phyloP scores from a whole-genome alignment of 306 rosid species.

The Prinsepia uniflora region DNA sequence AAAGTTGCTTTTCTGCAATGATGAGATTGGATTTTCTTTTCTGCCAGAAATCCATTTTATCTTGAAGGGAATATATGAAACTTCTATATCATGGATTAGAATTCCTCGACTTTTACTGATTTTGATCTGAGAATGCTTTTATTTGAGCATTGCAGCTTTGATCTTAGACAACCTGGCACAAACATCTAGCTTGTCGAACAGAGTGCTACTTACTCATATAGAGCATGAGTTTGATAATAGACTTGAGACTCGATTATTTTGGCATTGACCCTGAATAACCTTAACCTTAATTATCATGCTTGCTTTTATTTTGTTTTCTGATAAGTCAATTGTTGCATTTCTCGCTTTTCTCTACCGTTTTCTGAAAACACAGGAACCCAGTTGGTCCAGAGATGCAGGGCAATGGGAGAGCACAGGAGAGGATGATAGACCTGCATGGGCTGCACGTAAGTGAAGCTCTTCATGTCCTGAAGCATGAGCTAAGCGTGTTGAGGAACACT shows the following conservation, averaged over 20 bases:
- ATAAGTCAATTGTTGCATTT: constrained; percentile 2
- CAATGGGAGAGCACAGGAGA: constrained; percentile 81
- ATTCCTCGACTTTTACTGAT: not conserved
- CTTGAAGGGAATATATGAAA: not conserved
- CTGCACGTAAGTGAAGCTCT: constrained; percentile 86
- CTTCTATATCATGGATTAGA: not conserved
- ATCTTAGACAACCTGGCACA: not conserved
- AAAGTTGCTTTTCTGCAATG: not conserved
- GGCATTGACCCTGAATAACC: not conserved
- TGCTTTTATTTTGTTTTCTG: not conserved
- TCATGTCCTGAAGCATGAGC: constrained; percentile 75
- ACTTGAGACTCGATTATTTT: not conserved
- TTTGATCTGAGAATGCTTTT: not conserved
- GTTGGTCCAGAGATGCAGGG: constrained; percentile 58
- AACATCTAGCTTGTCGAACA: not conserved
- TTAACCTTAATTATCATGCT: not conserved
- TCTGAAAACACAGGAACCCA: constrained; percentile 59
- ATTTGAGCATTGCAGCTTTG: not conserved
- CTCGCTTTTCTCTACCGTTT: constrained; percentile 9
- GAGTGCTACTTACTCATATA: not conserved
- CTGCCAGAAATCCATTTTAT: not conserved
- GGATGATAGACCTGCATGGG: constrained; percentile 92
- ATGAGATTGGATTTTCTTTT: not conserved
- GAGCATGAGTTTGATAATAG: constrained; percentile 6
- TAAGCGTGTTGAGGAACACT: constrained; percentile 66